Evolutionary conservation across 768 basidiomycete species (phyloP), one percentile per base, ranked within the genome.

Genomic region (Mrakia blollopis): DNA sequence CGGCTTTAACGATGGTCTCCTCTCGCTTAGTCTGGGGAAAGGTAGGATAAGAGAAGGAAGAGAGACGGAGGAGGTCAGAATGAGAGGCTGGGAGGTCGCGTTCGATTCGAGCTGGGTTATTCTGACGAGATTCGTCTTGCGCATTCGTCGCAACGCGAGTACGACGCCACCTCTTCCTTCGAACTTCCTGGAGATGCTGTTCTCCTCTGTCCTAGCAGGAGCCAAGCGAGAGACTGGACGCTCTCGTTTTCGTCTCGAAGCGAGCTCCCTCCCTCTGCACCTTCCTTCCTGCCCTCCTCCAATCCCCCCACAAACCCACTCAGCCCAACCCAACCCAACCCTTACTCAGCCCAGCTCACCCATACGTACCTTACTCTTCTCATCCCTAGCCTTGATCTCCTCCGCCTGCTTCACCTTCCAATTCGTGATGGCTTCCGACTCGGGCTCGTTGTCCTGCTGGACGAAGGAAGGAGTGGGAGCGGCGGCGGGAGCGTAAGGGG

Each of bases 361-460:
- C 63, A 21, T 3, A 65, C 63, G 3, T n/a, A 68, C 65, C 76
- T 73, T 77, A 62, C 62, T 65, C 71, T 52, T 73, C 72, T 77
- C 76, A 37, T 77, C 76, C 25, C 76, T 41, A 3, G 41, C 44
- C 76, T 72, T 73, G 72, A 77, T 77, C 25, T 73, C 72, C 76
- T 72, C 76, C 2, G 61, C 63, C 61, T 77, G 76, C 60, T 54
- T 63, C 37, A 37, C 76, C 44, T 57, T 63, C 76, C 76, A 77
- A 16, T 35, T 39, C 16, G 41, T 65, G 72, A 77, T 50, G 47
- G 62, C 71, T 52, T 77, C 76, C 35, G 47, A 54, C 60, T 76
- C 75, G 32, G 61, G 44, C 63, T 72, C 72, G 44, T 72, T 44
- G 30, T 32, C 69, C 50, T 61, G 35, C 54, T 72, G 71, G 25